Base-by-base conservation (phyloP, 2,329 filamentous ascomycete species). In the Fusarium nanum region DNA sequence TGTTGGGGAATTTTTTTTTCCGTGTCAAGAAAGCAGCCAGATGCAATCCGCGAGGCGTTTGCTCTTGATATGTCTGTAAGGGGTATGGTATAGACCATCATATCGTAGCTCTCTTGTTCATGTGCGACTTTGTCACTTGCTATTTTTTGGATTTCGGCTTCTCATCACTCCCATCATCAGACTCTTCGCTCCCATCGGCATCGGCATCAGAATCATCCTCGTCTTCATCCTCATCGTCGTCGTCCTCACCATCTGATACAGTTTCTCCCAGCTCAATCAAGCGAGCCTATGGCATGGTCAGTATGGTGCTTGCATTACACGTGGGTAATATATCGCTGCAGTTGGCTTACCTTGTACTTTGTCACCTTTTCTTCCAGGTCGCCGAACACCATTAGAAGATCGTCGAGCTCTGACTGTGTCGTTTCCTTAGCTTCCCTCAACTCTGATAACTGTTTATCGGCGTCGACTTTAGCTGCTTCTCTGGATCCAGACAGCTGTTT, bases 361-460 rank as follows among this genome's bases (percentile, higher is more conserved):
- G 86, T 85, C 50, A 89, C 84, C 81, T 94, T 95, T 56, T 93
- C 91, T 79, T 96, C 93, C 20, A 94, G 77, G 76, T 96, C 93
- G 16, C 88, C 89, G 79, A 94, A 93, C 7, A 96, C 90, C 82
- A 95, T 92, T 37, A 96, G 82, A 56, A 95, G 83, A 78, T 96
- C 93, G 72, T 96, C 93, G 47, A 95, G 83, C 78, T 96, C 93
- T 5, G 87, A 85, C 76, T 95, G 92, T 7, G 86, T 85, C 3
- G 86, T 81, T 65, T 88, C 85, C 58, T 87, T 89, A 61, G 91
- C 89, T 64, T 88, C 85, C 71, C 90, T 88, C 67, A 87, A 90
- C 23, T 77, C 73, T 6, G 64, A 62, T 18, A 80, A 55, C 25
- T 49, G 63, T 27, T 66, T 66, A 34, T 66, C 55, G 44, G 86